phyloP scores from a whole-genome alignment of 208 protist genomes.

The Polymyxa betae region DNA sequence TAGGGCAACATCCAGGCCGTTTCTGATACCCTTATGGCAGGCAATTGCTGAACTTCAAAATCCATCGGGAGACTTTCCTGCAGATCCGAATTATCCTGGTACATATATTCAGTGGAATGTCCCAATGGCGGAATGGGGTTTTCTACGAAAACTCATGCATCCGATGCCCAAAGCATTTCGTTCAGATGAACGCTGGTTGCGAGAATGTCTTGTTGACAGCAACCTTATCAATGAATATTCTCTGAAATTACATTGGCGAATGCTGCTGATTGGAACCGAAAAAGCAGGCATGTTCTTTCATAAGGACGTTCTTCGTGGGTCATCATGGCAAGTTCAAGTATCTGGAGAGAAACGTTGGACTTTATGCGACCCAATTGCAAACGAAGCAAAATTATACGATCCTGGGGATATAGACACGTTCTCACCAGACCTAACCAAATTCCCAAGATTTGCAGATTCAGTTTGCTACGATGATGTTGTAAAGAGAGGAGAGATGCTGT shows the following conservation, averaged over 20 bases:
- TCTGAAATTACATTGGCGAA: conserved; percentile 1
- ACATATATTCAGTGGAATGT: conserved; percentile 38
- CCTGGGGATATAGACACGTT: conserved; percentile 36
- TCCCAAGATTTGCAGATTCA: background rate
- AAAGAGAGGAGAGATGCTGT: conserved; percentile 53
- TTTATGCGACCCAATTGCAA: conserved; percentile 17
- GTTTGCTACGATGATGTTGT: conserved; percentile 38
- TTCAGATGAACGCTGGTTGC: background rate
- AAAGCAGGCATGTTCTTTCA: conserved; percentile 39
- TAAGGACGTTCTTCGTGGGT: conserved; percentile 6
- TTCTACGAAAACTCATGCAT: background rate
- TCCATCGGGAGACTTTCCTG: background rate
- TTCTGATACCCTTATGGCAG: background rate
- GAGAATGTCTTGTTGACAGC: background rate
- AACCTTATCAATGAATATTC: conserved; percentile 7
- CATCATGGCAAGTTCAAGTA: conserved; percentile 35
- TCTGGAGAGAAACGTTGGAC: conserved; percentile 16
- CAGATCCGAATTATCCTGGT: background rate
- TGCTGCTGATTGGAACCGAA: conserved; percentile 37
- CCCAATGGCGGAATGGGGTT: background rate
- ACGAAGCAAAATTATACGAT: background rate
- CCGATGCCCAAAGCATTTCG: conserved; percentile 25
- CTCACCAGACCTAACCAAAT: conserved; percentile 11
- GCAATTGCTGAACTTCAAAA: background rate
- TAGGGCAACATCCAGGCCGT: background rate